Conservation (phyloP, 2,329 filamentous ascomycete genomes). For the Diatrype stigma region DNA sequence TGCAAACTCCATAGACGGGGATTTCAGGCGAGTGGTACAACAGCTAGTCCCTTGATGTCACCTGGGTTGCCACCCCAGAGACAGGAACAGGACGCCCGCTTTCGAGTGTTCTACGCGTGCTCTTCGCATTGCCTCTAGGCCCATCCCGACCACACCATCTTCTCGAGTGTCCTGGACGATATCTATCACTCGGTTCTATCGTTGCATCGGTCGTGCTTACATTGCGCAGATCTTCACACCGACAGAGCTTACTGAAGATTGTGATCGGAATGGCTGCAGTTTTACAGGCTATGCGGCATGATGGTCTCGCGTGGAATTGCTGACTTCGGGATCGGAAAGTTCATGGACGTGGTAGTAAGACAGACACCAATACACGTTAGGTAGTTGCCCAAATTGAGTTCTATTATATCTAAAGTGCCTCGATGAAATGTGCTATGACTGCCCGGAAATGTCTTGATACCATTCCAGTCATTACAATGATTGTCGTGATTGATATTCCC, state of each 20-base stretch:
- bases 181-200: conserved; percentile 9
- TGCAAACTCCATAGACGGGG: background rate
- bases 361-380: conserved; percentile 21
- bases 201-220: background rate
- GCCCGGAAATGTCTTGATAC: background rate
- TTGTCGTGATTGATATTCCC: too few species aligned
- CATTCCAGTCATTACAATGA: too few species aligned
- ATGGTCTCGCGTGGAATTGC: background rate
- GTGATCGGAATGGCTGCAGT: background rate
- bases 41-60: background rate
- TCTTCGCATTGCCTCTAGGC: background rate
- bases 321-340: background rate
- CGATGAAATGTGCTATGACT: too few species aligned
- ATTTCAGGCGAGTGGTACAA: background rate
- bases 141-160: background rate
- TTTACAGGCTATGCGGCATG: background rate
- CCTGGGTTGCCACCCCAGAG: background rate
- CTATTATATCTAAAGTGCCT: too few species aligned
- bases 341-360: background rate
- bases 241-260: background rate
- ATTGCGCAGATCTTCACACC: background rate
- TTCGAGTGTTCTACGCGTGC: background rate
- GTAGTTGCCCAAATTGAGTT: conserved; percentile 24
- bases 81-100: background rate
- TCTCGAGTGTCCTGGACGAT: conserved; percentile 7